Evolutionary conservation across 805 yeast genomes (phyloP).

Genomic region (Metschnikowia sp.): DNA sequence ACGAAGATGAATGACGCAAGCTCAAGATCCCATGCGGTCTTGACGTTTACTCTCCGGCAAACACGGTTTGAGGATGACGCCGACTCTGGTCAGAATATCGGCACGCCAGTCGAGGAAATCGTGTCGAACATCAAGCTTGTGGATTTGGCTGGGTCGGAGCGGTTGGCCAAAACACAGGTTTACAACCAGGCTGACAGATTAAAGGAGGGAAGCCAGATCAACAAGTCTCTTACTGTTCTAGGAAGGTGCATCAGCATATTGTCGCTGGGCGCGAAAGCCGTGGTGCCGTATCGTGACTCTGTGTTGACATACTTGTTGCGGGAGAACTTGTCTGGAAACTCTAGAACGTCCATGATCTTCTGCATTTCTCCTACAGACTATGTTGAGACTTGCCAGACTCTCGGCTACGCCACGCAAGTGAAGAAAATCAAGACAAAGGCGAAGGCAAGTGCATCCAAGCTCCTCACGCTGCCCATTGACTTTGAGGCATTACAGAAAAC

Average conservation of each 20-base stretch:
- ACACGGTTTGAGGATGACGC: constrained; percentile 37
- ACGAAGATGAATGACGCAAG: constrained; percentile 71
- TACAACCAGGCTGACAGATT: constrained; percentile 52
- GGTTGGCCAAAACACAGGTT: constrained; percentile 60
- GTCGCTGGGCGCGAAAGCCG: constrained; percentile 39
- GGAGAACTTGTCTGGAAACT: constrained; percentile 77
- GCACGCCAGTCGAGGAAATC: constrained; percentile 45
- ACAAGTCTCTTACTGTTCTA: constrained; percentile 71
- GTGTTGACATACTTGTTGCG: constrained; percentile 69
- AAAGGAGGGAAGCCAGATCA: constrained; percentile 74
- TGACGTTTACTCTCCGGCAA: constrained; percentile 60
- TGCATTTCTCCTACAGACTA: constrained; percentile 78
- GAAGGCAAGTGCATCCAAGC: constrained; percentile 31
- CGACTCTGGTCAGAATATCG: constrained; percentile 19
- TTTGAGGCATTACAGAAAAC: constrained; percentile 28
- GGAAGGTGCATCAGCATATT: constrained; percentile 61
- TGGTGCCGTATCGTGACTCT: constrained; percentile 74
- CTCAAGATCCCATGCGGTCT: constrained; percentile 79
- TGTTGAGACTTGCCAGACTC: constrained; percentile 73
- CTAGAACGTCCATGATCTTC: constrained; percentile 86
- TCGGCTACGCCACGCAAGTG: constrained; percentile 76
- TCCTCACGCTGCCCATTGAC: constrained; percentile 27
- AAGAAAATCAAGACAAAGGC: constrained; percentile 67
- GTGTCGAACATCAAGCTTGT: constrained; percentile 64
- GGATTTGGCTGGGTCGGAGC: constrained; percentile 82